Percentiles rank a stretch among this genome's conserved stretches.
Conservation (phyloP, 2,329 filamentous ascomycete species). For the Hirsutella thompsonii region DNA sequence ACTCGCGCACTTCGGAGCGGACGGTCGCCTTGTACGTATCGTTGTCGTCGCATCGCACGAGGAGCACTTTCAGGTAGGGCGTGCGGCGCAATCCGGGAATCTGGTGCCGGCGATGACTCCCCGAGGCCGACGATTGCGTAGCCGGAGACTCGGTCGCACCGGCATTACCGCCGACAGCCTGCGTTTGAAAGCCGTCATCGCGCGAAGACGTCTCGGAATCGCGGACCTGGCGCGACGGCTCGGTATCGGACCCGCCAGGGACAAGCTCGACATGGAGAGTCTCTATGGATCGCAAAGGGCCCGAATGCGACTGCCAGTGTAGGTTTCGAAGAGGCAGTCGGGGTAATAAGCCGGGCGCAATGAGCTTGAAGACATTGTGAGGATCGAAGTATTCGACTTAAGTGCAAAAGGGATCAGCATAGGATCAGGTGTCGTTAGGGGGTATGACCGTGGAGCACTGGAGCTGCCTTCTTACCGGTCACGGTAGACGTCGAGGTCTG, state of each 20-base stretch:
- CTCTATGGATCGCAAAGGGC: constrained; percentile 85
- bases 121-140: constrained; percentile 18
- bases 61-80: constrained; percentile 81
- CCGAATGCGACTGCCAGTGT: constrained; percentile 91
- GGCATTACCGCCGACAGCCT: constrained; percentile 30
- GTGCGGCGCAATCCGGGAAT: constrained; percentile 89
- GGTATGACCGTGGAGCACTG: no score
- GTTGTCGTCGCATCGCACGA: constrained; percentile 90
- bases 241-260: constrained; percentile 40
- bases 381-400: constrained; percentile 98
- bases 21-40: constrained; percentile 79
- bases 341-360: constrained; percentile 64
- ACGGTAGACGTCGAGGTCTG: constrained; percentile 2
- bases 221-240: constrained; percentile 16
- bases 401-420: no score
- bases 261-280: constrained; percentile 83
- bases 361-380: constrained; percentile 70
- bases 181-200: constrained; percentile 51
- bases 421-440: no score
- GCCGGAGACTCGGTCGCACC: constrained; percentile 26
- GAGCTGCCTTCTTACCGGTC: background rate
- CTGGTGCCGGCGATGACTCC: constrained; percentile 60
- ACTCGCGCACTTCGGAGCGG: constrained; percentile 71
- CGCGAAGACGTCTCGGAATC: constrained; percentile 18
- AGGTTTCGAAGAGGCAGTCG: constrained; percentile 81